Percentiles rank a stretch among this genome's conserved stretches.
phyloP scores from a whole-genome alignment of 805 yeast species.

The Candida coquimbonensis region DNA sequence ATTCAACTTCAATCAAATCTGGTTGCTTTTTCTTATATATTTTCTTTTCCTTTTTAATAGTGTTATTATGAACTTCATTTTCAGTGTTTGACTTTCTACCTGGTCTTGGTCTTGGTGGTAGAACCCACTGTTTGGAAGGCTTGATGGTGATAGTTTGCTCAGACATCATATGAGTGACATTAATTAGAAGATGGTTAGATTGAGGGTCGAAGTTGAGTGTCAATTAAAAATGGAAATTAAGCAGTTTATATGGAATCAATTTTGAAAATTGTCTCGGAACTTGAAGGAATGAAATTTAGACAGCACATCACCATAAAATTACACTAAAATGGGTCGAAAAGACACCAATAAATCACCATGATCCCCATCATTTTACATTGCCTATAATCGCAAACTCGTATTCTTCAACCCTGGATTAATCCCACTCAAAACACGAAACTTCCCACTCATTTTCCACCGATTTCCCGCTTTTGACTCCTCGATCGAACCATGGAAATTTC shows the following conservation, averaged over 20 bases:
- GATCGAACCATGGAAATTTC: conserved; percentile 2
- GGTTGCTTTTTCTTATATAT: neutral
- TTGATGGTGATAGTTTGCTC: neutral
- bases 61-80: neutral
- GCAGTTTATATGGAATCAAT: neutral
- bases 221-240: neutral
- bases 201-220: too few relatives aligned
- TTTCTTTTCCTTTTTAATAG: conserved; percentile 2
- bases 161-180: neutral
- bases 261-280: neutral
- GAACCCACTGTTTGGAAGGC: conserved; percentile 72
- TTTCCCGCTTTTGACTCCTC: neutral
- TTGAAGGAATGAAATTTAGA: neutral
- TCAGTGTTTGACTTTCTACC: conserved; percentile 1
- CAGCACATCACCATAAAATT: too few relatives aligned
- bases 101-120: conserved; percentile 69
- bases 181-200: neutral
- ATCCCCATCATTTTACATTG: neutral
- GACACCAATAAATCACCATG: too few relatives aligned
- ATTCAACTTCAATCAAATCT: conserved; percentile 27
- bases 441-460: neutral
- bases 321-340: too few relatives aligned
- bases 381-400: neutral
- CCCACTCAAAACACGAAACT: neutral
- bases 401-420: neutral